Base-by-base conservation (phyloP, 2,329 filamentous ascomycete species). In the Diaporthe sp. region DNA sequence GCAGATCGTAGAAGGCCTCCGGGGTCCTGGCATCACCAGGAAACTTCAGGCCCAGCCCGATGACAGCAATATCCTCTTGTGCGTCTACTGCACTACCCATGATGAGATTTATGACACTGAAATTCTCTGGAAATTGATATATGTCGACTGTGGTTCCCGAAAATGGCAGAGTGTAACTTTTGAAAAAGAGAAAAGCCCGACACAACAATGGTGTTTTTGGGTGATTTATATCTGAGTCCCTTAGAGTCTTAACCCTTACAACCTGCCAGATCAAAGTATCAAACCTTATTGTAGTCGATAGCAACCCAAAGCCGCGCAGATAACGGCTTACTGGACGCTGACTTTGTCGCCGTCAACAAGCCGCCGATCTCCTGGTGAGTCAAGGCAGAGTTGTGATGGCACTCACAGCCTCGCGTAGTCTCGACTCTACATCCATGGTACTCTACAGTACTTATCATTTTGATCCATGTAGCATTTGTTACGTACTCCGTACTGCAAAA, bases 1-100 rank as follows among this genome's bases (percentile, higher is more conserved):
- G 72, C 25, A 82, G 73, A 13, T 80, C 72, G 42, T 80, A 82
- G 75, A 82, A 81, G 37, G 70, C 77, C 34, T 81, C 78, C 12
- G 80, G 75, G 12, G 71, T 79, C 44, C 78, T 78, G 19, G 76
- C 79, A 74, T 80, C 81, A 8, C 80, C 78, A 25, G 81, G 81
- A n/a, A 81, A 77, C 46, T 77, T 79, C 42, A 78, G 76, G 60
- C 78, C 60, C n/a, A 76, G 61, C 13, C 74, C 74, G 19, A 73
- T 44, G 74, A 76, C 44, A 5, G 74, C 74, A 19, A 76, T 82
- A 17, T 67, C 61, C 22, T 67, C 61, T 10, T 53, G 51, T 8
- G 25, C 12, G 25, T 53, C 51, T 25, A 28, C 25, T 17, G 22
- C 13, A 4, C 4, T 53, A 28, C 12, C 51, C 51, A 53, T 53